Base-by-base conservation (phyloP, 106 monocot genomes). In the Gastrodia elata region DNA sequence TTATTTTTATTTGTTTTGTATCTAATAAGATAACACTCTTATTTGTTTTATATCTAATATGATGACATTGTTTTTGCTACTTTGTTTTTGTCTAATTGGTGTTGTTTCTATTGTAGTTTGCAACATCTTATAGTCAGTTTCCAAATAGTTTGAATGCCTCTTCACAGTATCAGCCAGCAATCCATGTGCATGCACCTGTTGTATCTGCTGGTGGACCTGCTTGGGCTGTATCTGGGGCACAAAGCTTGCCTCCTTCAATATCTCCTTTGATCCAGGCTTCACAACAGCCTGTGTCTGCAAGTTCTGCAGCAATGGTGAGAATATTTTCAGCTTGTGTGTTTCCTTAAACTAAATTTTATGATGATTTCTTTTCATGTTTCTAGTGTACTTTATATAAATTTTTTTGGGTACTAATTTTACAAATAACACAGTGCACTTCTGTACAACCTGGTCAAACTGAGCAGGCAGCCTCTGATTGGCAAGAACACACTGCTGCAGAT, bases 401-500 rank as follows among this genome's bases (percentile, higher is more conserved):
- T 5, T 11, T 32, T 8, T 61, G 27, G 32, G 32, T 32, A 33
- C 1, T 32, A 11, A 2, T 32, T 61, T 61, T 13, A 27, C 61
- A 32, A 61, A 61, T 43, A 34, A 68, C 48, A 8, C 13, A 89
- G 82, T 64, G 46, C 64, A 30, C 46, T 55, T 73, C 37, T 75
- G 71, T 42, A n/a, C 86, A 94, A 61, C 20, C 80, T 64, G 78
- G 37, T 48, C 40, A 77, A 26, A 65, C 42, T 13, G 88, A 93
- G 58, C 76, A 70, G 15, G 10, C 49, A 14, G 75, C 90, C 38
- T 91, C 91, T 64, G 97, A 98, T 70, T 98, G 97, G 97, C 86
- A 90, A 87, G 97, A 93, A 67, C 93, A 93, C 81, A 84, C 84
- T 36, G 49, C 93, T 77, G 77, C 80, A 75, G 93, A 98, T 87